Percentiles rank a stretch among this genome's conserved stretches.
Conservation (phyloP, 2,329 filamentous ascomycete genomes). For the Claviceps paspali region DNA sequence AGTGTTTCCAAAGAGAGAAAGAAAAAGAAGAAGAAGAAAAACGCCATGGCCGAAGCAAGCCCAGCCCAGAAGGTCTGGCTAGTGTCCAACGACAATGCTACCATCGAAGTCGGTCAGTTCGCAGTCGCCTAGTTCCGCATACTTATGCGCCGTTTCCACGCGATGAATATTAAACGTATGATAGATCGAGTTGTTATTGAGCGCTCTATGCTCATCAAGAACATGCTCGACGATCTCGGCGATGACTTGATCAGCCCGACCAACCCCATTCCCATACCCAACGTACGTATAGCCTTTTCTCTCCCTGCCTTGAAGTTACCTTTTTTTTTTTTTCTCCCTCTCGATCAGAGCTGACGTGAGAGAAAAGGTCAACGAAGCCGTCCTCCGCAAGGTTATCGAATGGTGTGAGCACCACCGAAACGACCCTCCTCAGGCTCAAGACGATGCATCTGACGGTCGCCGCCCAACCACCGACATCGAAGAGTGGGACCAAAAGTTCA, state of each 20-base stretch:
- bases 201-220: slow-evolving; percentile 91
- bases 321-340: no score
- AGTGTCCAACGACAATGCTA: slow-evolving; percentile 34
- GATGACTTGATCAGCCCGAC: slow-evolving; percentile 35
- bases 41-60: slow-evolving; percentile 22
- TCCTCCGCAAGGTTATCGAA: slow-evolving; percentile 90
- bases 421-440: slow-evolving; percentile 66
- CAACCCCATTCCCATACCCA: slow-evolving; percentile 76
- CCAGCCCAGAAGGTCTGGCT: slow-evolving; percentile 28
- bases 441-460: slow-evolving; percentile 84
- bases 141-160: no score
- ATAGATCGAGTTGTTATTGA: slow-evolving; percentile 72
- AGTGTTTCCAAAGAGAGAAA: no score
- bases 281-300: slow-evolving; percentile 33
- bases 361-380: slow-evolving; percentile 79
- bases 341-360: neutral
- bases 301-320: no score
- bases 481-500: slow-evolving; percentile 99
- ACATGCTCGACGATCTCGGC: slow-evolving; percentile 90
- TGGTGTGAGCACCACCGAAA: slow-evolving; percentile 94
- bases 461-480: slow-evolving; percentile 99
- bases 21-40: no score
- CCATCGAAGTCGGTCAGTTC: slow-evolving; percentile 31
- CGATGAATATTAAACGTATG: slow-evolving; percentile 3
- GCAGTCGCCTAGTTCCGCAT: no score